Conservation (phyloP, 345 rosid genomes). For the Gossypium herbaceum region DNA sequence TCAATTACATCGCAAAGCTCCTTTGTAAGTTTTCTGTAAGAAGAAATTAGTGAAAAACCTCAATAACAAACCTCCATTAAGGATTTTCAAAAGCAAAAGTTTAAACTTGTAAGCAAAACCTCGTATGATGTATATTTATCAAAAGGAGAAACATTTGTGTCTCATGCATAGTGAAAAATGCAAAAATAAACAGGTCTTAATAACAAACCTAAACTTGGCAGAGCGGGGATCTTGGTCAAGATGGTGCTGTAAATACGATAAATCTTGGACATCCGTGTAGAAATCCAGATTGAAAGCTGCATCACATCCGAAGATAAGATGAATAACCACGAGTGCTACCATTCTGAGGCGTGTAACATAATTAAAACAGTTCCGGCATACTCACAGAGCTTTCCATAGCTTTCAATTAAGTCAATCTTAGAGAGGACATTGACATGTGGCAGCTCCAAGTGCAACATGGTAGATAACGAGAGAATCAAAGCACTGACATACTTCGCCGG, state of each 20-base stretch:
- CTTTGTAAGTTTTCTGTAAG: conserved; percentile 73
- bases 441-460: conserved; percentile 93
- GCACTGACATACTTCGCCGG: conserved; percentile 84
- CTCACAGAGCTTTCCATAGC: conserved; percentile 83
- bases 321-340: background rate
- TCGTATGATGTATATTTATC: background rate
- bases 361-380: background rate
- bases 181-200: background rate
- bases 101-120: background rate
- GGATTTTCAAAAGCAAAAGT: background rate
- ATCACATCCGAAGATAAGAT: conserved; percentile 16
- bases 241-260: conserved; percentile 63
- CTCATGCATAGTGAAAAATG: conserved; percentile 3
- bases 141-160: background rate
- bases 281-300: conserved; percentile 83
- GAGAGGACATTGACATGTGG: conserved; percentile 88
- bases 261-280: conserved; percentile 85
- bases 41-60: conserved; percentile 5
- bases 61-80: background rate
- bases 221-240: conserved; percentile 81
- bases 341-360: background rate
- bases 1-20: conserved; percentile 73
- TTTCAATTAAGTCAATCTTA: conserved; percentile 86
- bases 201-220: conserved; percentile 71
- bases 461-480: conserved; percentile 72